These are phyloP conservation scores for Nothophoma quercina DNA, from an alignment of 2,329 filamentous ascomycete species.

Conservation along the genomic window DNA sequence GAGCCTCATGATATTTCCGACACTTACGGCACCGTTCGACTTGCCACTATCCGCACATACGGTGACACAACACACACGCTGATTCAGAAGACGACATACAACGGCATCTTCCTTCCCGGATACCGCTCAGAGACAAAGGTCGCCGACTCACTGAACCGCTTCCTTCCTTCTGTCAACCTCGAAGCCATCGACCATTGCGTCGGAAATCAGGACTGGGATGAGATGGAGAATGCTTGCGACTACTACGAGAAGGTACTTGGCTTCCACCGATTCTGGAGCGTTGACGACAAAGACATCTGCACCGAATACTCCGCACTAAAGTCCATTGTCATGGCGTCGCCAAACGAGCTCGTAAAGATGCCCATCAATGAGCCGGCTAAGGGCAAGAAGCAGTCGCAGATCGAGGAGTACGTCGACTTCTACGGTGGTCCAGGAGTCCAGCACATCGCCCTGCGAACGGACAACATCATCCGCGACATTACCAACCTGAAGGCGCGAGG, in stretches of 20 bases:
- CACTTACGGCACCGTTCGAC: slow-evolving; percentile 71
- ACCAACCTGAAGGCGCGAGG: slow-evolving; percentile 81
- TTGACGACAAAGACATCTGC: slow-evolving; percentile 91
- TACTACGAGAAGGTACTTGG: slow-evolving; percentile 87
- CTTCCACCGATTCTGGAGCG: slow-evolving; percentile 97
- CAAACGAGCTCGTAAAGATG: slow-evolving; percentile 92
- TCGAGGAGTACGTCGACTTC: slow-evolving; percentile 87
- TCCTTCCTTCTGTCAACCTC: slow-evolving; percentile 71
- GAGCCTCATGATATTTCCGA: slow-evolving; percentile 63
- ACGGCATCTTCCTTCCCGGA: slow-evolving; percentile 81
- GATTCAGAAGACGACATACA: slow-evolving; percentile 75
- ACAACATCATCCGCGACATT: slow-evolving; percentile 80
- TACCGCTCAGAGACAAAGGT: slow-evolving; percentile 65
- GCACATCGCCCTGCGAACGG: slow-evolving; percentile 87
- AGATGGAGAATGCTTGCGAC: slow-evolving; percentile 73
- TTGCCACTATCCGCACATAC: slow-evolving; percentile 87
- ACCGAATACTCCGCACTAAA: slow-evolving; percentile 90
- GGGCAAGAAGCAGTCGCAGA: slow-evolving; percentile 91
- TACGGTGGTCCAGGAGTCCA: slow-evolving; percentile 90
- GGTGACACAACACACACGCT: slow-evolving; percentile 96
- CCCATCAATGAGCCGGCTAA: slow-evolving; percentile 95
- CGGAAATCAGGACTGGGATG: slow-evolving; percentile 94
- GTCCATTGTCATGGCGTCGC: slow-evolving; percentile 88
- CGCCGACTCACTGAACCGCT: slow-evolving; percentile 56
- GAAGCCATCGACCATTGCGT: slow-evolving; percentile 93